phyloP scores from a whole-genome alignment of 169 alveolate species.

The Plasmodium cynomolgi region DNA sequence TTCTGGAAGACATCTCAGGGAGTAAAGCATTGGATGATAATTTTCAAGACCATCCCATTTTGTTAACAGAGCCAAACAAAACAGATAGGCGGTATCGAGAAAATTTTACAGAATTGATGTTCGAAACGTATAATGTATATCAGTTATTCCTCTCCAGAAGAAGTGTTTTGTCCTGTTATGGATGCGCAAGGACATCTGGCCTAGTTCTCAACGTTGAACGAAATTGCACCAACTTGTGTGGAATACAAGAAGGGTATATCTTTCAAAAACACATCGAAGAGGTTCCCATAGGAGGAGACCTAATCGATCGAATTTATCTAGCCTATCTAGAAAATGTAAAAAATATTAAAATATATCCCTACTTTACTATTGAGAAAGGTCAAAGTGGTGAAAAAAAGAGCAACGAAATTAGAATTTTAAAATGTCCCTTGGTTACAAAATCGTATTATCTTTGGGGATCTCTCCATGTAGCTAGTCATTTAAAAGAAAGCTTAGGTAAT shows the following conservation, averaged over 20 bases:
- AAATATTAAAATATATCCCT: constrained; percentile 77
- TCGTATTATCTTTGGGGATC: constrained; percentile 81
- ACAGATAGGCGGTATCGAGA: constrained; percentile 78
- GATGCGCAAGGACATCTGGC: constrained; percentile 82
- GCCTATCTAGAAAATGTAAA: constrained; percentile 74
- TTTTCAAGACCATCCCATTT: constrained; percentile 80
- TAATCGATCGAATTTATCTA: constrained; percentile 78
- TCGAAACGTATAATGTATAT: constrained; percentile 79
- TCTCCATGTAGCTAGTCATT: constrained; percentile 79
- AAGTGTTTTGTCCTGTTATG: constrained; percentile 82
- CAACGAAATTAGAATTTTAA: constrained; percentile 53
- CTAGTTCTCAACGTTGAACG: constrained; percentile 84
- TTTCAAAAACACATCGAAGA: constrained; percentile 80
- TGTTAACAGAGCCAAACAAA: constrained; percentile 82
- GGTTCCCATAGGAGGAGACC: constrained; percentile 84
- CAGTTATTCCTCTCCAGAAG: constrained; percentile 80
- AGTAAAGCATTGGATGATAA: constrained; percentile 82
- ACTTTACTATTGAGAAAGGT: constrained; percentile 46
- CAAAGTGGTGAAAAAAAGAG: constrained; percentile 30
- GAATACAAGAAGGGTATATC: constrained; percentile 82
- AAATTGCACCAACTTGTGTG: constrained; percentile 80
- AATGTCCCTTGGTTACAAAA: constrained; percentile 79
- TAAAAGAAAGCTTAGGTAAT: constrained; percentile 78
- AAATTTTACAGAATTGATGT: constrained; percentile 78
- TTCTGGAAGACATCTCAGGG: constrained; percentile 81